Percentiles rank a stretch among this genome's conserved stretches.
These are phyloP conservation scores for Fusarium redolens DNA, from an alignment of 2,329 filamentous ascomycete genomes.

Conservation along the genomic window DNA sequence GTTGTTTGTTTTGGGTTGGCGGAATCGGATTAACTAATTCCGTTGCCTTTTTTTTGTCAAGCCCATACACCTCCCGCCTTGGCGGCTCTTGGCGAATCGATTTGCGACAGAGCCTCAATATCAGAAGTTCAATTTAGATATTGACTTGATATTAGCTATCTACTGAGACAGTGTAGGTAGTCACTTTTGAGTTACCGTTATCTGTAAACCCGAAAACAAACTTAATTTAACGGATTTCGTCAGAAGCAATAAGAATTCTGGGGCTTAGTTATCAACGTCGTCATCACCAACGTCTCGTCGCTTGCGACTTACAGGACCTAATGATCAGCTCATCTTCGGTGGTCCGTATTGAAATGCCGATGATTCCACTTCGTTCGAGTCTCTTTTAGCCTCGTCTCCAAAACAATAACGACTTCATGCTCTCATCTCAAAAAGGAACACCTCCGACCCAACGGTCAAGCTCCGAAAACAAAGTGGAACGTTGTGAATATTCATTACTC, in stretches of 20 bases:
- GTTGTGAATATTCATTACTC: conserved; percentile 14
- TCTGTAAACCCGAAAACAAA: rapidly evolving
- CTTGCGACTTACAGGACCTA: background rate
- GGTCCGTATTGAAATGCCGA: too few species aligned
- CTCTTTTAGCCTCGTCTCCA: background rate
- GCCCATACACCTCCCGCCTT: conserved; percentile 11
- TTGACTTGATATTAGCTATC: background rate
- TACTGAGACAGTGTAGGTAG: background rate
- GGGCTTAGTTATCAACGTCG: background rate
- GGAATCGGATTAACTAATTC: too few species aligned
- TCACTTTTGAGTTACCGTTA: background rate
- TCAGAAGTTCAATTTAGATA: background rate
- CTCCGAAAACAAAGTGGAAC: background rate
- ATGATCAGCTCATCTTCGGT: background rate
- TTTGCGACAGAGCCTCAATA: conserved; percentile 12
- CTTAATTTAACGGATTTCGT: rapidly evolving
- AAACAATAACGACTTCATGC: background rate
- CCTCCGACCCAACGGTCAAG: background rate
- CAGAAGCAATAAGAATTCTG: rapidly evolving
- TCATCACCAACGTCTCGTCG: too few species aligned
- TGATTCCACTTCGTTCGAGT: background rate
- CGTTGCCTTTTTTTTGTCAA: too few species aligned
- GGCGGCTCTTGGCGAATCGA: conserved; percentile 7
- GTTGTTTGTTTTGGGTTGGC: too few species aligned
- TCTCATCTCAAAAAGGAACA: background rate